Percentiles rank a stretch among this genome's conserved stretches.
Evolutionary conservation across 2,329 filamentous ascomycete species (phyloP).

Genomic region (Aureobasidium uvarum): DNA sequence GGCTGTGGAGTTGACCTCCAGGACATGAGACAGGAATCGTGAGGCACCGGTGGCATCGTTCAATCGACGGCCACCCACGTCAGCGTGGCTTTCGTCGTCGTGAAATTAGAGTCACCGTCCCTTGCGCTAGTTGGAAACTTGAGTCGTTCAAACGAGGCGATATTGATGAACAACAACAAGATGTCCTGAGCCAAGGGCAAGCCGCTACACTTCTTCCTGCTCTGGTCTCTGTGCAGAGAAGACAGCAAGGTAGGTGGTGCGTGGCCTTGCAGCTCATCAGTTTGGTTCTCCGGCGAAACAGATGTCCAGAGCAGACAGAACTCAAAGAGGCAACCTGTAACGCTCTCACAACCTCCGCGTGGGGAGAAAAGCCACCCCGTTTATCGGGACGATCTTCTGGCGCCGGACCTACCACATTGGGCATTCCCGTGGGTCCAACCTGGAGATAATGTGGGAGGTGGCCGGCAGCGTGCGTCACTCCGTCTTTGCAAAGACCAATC

Average conservation of each 20-base stretch:
- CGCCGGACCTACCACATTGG: constrained; percentile 1
- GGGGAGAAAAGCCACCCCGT: constrained; percentile 17
- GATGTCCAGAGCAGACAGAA: background rate
- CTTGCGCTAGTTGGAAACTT: constrained; percentile 2
- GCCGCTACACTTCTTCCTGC: background rate
- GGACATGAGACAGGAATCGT: constrained; percentile 8
- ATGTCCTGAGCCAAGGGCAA: background rate
- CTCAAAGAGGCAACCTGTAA: background rate
- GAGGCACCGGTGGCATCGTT: background rate
- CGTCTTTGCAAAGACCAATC: background rate
- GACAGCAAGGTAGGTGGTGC: background rate
- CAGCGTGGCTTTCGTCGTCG: background rate
- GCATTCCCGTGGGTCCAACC: constrained; percentile 8
- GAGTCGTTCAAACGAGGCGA: background rate
- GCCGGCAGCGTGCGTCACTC: constrained; percentile 5
- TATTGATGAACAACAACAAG: constrained; percentile 1
- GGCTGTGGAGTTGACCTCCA: constrained; percentile 1
- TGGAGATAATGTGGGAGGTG: constrained; percentile 14
- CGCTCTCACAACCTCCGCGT: background rate
- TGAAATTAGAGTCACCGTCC: constrained; percentile 8
- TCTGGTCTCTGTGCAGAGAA: background rate
- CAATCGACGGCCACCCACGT: constrained; percentile 18
- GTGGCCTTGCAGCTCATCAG: background rate
- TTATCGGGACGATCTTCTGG: constrained; percentile 7
- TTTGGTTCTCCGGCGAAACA: background rate